A percentile compares a stretch with the other conserved stretches of the same genome.
Conservation (phyloP, 1,139 yeast species). For the Blastobotrys aristatus region DNA sequence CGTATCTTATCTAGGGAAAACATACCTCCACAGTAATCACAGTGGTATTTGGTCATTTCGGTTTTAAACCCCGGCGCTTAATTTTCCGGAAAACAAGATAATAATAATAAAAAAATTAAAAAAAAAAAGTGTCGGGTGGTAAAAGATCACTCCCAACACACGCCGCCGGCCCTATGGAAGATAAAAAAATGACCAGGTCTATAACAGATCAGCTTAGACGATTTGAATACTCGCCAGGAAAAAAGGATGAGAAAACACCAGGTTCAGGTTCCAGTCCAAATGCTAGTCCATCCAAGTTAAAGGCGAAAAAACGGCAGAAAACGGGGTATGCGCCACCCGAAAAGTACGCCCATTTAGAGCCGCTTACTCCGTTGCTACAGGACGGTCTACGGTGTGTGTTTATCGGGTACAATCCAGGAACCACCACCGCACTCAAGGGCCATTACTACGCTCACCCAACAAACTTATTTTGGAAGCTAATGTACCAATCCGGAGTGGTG, state of each 20-base stretch:
- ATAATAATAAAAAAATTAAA: no score
- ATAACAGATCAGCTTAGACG: not conserved
- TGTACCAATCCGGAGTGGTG: slow-evolving; percentile 51
- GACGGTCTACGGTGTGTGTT: slow-evolving; percentile 44
- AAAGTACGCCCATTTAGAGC: slow-evolving; percentile 28
- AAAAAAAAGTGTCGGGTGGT: not conserved
- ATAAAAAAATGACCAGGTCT: not conserved
- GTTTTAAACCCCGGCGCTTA: not conserved
- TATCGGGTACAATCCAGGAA: slow-evolving; percentile 73
- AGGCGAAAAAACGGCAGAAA: slow-evolving; percentile 3
- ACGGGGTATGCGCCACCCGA: slow-evolving; percentile 22
- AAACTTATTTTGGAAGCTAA: slow-evolving; percentile 64
- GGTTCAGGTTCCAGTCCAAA: not conserved
- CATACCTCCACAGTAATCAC: slow-evolving; percentile 79
- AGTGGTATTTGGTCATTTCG: slow-evolving; percentile 28
- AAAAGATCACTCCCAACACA: no score
- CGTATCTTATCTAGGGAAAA: no score
- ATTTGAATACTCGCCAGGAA: slow-evolving; percentile 4
- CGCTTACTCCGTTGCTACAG: slow-evolving; percentile 37
- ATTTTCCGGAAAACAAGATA: no score
- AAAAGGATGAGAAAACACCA: not conserved
- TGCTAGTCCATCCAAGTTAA: no score
- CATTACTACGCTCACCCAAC: slow-evolving; percentile 74
- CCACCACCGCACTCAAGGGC: slow-evolving; percentile 55
- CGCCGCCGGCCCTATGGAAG: no score